Percentiles rank a stretch among this genome's conserved stretches.
phyloP scores from a whole-genome alignment of 2,329 filamentous ascomycete genomes.

The Neurospora sp. region DNA sequence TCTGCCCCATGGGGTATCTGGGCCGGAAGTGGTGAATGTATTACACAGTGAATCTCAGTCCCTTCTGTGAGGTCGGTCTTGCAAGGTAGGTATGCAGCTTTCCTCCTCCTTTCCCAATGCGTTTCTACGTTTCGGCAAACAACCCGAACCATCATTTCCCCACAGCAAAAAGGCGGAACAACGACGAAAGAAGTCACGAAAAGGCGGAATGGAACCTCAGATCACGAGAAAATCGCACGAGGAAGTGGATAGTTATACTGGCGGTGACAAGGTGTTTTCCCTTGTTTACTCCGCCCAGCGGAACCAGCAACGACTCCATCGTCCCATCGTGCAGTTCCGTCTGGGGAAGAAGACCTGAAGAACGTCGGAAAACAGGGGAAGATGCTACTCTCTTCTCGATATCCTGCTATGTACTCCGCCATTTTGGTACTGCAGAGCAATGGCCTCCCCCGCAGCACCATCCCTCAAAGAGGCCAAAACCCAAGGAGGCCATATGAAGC shows the following conservation, averaged over 20 bases:
- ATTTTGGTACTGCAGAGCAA: neutral
- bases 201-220: neutral
- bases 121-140: neutral
- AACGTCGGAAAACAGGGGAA: neutral
- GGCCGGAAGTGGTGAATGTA: neutral
- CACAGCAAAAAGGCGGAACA: neutral
- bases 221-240: neutral
- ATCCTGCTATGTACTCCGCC: neutral
- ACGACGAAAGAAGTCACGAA: neutral
- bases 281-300: neutral
- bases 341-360: neutral
- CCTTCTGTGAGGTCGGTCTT: neutral
- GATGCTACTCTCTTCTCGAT: neutral
- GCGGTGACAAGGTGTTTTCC: neutral
- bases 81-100: neutral
- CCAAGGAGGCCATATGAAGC: neutral
- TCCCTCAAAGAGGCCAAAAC: neutral
- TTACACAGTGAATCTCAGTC: neutral
- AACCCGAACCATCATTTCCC: neutral
- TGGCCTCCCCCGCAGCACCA: neutral
- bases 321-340: neutral
- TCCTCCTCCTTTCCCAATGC: neutral
- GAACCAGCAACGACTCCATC: neutral
- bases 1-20: neutral
- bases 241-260: neutral